A percentile compares a stretch with the other conserved stretches of the same genome.
Conservation (phyloP, 2,329 filamentous ascomycete genomes). For the Fusarium pseudograminearum region DNA sequence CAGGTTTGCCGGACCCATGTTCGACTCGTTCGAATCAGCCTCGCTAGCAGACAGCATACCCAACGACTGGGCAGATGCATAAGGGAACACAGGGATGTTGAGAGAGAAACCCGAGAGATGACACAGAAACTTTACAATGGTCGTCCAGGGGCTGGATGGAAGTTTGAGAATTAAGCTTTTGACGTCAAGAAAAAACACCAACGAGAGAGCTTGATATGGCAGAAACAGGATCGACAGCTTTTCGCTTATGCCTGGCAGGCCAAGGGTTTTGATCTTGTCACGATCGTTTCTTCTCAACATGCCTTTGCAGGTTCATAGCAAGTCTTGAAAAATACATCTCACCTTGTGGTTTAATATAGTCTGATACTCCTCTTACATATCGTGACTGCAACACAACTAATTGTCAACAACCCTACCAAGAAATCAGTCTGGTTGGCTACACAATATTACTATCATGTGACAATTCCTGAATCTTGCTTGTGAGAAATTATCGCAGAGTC, state of each 20-base stretch:
- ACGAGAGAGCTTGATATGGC: too few species aligned
- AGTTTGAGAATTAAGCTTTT: background rate
- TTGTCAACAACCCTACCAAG: background rate
- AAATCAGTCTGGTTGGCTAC: background rate
- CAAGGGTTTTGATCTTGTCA: background rate
- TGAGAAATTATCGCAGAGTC: background rate
- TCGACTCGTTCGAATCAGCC: too few species aligned
- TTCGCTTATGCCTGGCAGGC: background rate
- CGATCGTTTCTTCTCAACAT: background rate
- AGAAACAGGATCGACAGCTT: too few species aligned
- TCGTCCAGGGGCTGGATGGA: background rate
- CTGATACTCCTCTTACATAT: background rate
- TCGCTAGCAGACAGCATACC: too few species aligned
- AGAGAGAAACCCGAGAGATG: background rate
- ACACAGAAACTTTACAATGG: background rate
- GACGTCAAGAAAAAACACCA: too few species aligned
- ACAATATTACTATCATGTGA: background rate
- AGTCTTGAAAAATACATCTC: background rate
- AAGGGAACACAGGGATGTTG: background rate
- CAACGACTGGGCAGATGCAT: too few species aligned
- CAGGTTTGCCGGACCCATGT: too few species aligned
- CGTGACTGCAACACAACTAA: background rate
- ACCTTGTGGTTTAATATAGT: background rate
- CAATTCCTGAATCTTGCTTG: background rate
- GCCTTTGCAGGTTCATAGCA: background rate